phyloP scores from a whole-genome alignment of 1,284 basidiomycete species.

The Trametes pubescens region DNA sequence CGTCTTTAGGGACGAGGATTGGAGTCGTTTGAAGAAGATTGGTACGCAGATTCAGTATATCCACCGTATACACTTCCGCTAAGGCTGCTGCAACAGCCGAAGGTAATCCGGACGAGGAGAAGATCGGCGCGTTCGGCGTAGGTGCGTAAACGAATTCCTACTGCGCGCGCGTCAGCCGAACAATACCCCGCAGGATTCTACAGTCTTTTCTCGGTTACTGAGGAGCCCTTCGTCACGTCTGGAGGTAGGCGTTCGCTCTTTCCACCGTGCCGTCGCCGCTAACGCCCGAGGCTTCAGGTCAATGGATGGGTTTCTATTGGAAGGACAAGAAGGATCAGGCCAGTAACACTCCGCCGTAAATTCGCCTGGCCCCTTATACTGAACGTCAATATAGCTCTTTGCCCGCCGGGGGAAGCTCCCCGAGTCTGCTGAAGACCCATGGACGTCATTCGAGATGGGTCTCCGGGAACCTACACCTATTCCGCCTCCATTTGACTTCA shows the following conservation, averaged over 20 bases:
- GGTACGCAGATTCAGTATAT: slow-evolving; percentile 51
- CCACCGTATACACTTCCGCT: not conserved
- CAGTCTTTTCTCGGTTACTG: slow-evolving; percentile 85
- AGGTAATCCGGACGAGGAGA: slow-evolving; percentile 85
- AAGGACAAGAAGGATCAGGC: slow-evolving; percentile 90
- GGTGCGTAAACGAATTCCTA: slow-evolving; percentile 51
- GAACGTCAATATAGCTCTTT: slow-evolving; percentile 60
- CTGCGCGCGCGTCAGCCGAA: not conserved
- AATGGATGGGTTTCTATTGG: slow-evolving; percentile 99
- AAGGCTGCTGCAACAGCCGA: slow-evolving; percentile 59
- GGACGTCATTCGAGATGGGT: slow-evolving; percentile 94
- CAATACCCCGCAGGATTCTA: slow-evolving; percentile 68
- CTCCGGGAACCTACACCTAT: slow-evolving; percentile 87
- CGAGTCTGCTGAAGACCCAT: slow-evolving; percentile 51
- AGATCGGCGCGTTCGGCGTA: slow-evolving; percentile 89
- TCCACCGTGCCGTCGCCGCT: not conserved
- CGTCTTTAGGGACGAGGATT: slow-evolving; percentile 84
- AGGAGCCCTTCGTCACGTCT: slow-evolving; percentile 92
- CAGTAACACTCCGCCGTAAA: not conserved
- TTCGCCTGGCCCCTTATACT: not conserved
- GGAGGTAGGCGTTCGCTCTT: slow-evolving; percentile 59
- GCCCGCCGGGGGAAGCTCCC: slow-evolving; percentile 80
- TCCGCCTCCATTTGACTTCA: slow-evolving; percentile 86
- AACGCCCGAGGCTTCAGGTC: slow-evolving; percentile 50
- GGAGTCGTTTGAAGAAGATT: slow-evolving; percentile 89